Conservation (phyloP, 352 stramenopile genomes). For the Pythium aristosporum region DNA sequence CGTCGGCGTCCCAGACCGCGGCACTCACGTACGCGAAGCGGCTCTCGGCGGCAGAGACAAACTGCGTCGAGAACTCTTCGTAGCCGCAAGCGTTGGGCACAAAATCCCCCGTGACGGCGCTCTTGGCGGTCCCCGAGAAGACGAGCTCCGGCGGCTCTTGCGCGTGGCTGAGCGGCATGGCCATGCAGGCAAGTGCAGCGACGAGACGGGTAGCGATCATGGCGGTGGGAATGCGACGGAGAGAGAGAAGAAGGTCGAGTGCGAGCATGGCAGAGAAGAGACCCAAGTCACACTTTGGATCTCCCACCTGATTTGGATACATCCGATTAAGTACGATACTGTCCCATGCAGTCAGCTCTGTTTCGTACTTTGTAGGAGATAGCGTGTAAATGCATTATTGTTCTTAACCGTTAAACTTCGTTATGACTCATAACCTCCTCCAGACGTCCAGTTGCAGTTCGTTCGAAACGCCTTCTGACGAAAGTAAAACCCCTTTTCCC, state of each 20-base stretch:
- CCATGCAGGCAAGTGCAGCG: background rate
- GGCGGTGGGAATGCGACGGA: background rate
- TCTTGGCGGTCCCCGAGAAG: slow-evolving; percentile 24
- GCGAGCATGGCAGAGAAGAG: background rate
- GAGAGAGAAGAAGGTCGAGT: background rate
- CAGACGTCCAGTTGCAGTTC: slow-evolving; percentile 3
- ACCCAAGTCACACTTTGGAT: background rate
- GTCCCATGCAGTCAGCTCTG: background rate
- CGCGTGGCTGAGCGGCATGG: background rate
- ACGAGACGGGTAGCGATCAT: background rate
- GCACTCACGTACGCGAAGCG: slow-evolving; percentile 28
- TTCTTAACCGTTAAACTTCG: background rate
- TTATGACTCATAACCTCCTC: background rate
- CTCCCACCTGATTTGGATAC: slow-evolving; percentile 2
- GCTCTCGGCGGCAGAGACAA: slow-evolving; percentile 28
- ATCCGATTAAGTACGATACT: slow-evolving; percentile 7
- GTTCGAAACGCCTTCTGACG: too few species aligned
- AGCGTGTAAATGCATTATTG: background rate
- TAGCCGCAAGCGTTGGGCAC: slow-evolving; percentile 26
- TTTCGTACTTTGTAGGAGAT: background rate
- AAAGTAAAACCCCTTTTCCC: background rate
- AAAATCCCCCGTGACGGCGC: slow-evolving; percentile 22
- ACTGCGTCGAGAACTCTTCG: slow-evolving; percentile 26
- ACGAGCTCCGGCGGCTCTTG: slow-evolving; percentile 3
- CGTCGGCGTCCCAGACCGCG: slow-evolving; percentile 10